These are phyloP conservation scores for Scedosporium apiospermum DNA, from an alignment of 2,329 filamentous ascomycete species.

Conservation along the genomic window DNA sequence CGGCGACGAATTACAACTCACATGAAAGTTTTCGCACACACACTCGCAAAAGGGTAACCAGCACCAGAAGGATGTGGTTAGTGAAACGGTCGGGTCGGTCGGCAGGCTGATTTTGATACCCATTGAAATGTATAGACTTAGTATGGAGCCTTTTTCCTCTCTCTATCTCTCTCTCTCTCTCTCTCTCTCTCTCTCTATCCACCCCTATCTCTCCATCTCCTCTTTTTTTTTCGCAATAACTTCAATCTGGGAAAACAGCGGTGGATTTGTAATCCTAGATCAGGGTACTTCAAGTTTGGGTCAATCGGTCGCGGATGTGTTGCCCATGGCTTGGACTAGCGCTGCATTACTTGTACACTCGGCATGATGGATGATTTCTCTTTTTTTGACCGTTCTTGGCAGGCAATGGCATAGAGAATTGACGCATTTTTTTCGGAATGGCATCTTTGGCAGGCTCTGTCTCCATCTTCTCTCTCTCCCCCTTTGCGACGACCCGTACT, in stretches of 20 bases:
- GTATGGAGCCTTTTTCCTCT: neutral
- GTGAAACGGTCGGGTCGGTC: neutral
- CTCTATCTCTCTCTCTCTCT: neutral
- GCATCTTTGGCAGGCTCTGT: too few species aligned
- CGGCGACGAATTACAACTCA: neutral
- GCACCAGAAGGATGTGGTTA: neutral
- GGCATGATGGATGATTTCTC: neutral
- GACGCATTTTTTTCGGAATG: neutral
- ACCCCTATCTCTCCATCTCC: neutral
- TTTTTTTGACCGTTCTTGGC: neutral
- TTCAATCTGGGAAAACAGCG: neutral
- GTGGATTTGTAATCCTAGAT: neutral
- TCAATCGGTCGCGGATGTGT: neutral
- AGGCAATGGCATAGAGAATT: slow-evolving; percentile 1
- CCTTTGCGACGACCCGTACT: neutral
- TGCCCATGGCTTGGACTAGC: neutral
- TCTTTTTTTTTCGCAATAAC: neutral
- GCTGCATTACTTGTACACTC: neutral
- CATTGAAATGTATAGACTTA: slow-evolving; percentile 5
- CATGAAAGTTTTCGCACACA: neutral
- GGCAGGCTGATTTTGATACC: slow-evolving; percentile 4
- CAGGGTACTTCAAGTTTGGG: neutral
- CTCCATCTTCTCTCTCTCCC: neutral
- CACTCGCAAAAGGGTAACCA: neutral
- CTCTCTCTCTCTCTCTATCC: neutral